A percentile compares a stretch with the other conserved stretches of the same genome.
phyloP scores from a whole-genome alignment of 1,284 basidiomycete genomes.

The Cerrena zonata region DNA sequence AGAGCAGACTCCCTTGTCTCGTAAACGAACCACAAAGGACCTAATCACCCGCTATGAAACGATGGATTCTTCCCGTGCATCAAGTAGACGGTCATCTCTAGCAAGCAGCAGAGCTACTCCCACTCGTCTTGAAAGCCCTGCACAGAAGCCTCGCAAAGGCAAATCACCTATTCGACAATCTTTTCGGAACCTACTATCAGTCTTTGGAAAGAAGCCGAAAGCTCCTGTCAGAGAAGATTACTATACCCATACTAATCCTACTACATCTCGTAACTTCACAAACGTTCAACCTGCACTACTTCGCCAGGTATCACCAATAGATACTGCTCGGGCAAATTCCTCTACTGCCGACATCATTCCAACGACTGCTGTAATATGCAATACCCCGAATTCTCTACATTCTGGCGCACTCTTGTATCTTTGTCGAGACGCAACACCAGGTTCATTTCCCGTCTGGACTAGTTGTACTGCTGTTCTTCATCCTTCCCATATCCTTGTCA shows the following conservation, averaged over 20 bases:
- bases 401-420: conserved; percentile 49
- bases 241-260: neutral
- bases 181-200: conserved; percentile 57
- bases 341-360: neutral
- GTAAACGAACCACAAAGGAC: conserved; percentile 31
- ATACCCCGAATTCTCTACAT: conserved; percentile 27
- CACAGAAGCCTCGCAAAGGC: conserved; percentile 22
- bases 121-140: neutral
- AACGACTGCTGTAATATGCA: conserved; percentile 20
- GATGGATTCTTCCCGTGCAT: conserved; percentile 6
- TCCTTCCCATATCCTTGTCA: conserved; percentile 40
- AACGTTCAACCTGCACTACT: neutral
- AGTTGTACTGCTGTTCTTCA: conserved; percentile 48
- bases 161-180: conserved; percentile 60
- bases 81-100: neutral
- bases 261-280: neutral
- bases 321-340: neutral
- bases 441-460: conserved; percentile 45
- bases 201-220: conserved; percentile 51
- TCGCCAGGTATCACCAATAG: neutral
- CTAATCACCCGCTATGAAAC: conserved; percentile 33
- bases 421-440: conserved; percentile 26
- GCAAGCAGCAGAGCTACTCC: conserved; percentile 2
- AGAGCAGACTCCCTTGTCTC: conserved; percentile 7
- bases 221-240: conserved; percentile 9